Base-by-base conservation (phyloP, 257 asterid species). In the Fraxinus pennsylvanica region DNA sequence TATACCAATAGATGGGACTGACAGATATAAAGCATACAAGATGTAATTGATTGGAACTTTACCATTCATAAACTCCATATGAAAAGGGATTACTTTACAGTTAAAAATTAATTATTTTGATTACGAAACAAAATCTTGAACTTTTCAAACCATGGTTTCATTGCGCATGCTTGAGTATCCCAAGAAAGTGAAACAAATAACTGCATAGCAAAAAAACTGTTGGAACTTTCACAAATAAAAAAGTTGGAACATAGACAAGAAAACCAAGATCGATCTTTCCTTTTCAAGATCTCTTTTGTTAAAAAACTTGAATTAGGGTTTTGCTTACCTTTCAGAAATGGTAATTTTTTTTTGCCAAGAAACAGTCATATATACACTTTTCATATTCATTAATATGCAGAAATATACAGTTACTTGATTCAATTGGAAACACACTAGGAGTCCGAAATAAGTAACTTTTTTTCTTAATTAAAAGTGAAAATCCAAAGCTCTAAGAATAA, bases 161-260 rank as follows among this genome's bases (percentile, higher is more conserved):
- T 63, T 63, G 69, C 69, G 69, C 69, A 63, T 63, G 69, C 69
- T 63, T 27, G 69, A 63, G 69, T 63, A 63, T 63, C 69, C 69
- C 69, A 63, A 63, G 69, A 63, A 63, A 63, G 69, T 63, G 69
- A 63, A 63, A 63, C 33, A 63, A 63, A 22, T 63, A 63, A 63
- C 69, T 63, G 69, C 4, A 63, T 63, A n/a, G 5, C 3, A 22
- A 63, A 63, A 63, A 22, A 25, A 63, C 69, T 63, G 69, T 22
- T 63, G 69, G 69, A 63, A 63, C 69, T 63, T 63, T 63, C 69
- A 27, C 69, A 63, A 63, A 63, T 63, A 25, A 63, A 63, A 25
- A n/a, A 63, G 69, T 63, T 63, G 36, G 36, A 27, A 63, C 69
- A 12, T 13, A 63, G 35, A 63, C 33, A 27, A 63, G 36, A 63